These are phyloP conservation scores for Trichoderma aggressivum DNA, from an alignment of 2,329 filamentous ascomycete genomes.

Conservation along the genomic window DNA sequence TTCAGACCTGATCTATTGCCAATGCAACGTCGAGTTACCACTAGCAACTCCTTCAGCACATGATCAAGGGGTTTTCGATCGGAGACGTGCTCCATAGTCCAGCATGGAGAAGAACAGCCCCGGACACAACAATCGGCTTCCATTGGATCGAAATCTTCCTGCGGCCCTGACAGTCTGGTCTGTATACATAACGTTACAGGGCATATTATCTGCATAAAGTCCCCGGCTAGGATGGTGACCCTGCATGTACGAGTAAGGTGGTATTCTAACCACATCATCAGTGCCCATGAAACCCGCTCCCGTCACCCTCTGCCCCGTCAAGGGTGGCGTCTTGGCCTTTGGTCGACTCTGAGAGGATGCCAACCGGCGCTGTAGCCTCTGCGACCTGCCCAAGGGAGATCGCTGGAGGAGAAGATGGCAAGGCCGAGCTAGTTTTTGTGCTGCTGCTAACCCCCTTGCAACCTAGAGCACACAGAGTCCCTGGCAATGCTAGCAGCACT, in stretches of 20 bases:
- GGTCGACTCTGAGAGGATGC: neutral
- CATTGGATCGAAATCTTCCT: neutral
- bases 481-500: neutral
- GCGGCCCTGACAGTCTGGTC: neutral
- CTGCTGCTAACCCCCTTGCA: neutral
- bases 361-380: neutral
- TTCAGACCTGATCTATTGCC: neutral
- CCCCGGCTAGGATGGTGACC: neutral
- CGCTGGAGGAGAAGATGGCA: neutral
- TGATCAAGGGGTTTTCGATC: neutral
- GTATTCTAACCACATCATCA: neutral
- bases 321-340: neutral
- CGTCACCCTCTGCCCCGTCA: neutral
- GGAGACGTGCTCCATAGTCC: neutral
- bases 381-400: neutral
- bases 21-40: neutral
- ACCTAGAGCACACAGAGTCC: neutral
- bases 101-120: neutral
- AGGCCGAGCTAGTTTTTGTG: neutral
- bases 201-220: slow-evolving; percentile 1
- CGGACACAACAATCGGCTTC: neutral
- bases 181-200: slow-evolving; percentile 1
- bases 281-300: neutral
- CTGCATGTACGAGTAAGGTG: neutral
- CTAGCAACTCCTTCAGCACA: neutral